These are phyloP conservation scores for Juncus inflexus DNA, from an alignment of 176 grass and related monocot species.

Conservation along the genomic window DNA sequence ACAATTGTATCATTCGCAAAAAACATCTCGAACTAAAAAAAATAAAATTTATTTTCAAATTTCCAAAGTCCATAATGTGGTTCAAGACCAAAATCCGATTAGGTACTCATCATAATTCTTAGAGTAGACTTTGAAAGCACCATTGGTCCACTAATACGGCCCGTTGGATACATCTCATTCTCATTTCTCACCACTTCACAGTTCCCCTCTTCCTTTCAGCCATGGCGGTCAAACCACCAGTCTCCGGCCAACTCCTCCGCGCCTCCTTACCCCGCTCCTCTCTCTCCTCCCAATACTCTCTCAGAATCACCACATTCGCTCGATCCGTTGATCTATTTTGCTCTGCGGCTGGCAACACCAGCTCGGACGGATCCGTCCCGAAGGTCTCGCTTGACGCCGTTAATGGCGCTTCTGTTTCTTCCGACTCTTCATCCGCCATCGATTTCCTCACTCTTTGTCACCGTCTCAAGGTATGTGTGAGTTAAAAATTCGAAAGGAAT, in stretches of 20 bases:
- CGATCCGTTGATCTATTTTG: conserved; percentile 20
- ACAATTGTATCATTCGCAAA: too few relatives aligned
- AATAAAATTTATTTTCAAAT: too few relatives aligned
- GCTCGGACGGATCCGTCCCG: conserved; percentile 29
- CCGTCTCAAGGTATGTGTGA: conserved; percentile 77
- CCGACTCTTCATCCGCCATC: conserved; percentile 59
- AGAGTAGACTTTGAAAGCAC: too few relatives aligned
- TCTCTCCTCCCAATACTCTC: conserved; percentile 5
- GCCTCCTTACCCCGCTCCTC: conserved; percentile 25
- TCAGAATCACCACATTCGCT: conserved; percentile 12
- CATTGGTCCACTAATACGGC: too few relatives aligned
- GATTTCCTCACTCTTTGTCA: conserved; percentile 93
- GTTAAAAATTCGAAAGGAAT: not conserved
- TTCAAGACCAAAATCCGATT: too few relatives aligned
- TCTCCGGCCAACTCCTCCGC: conserved; percentile 34
- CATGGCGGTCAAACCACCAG: conserved; percentile 52
- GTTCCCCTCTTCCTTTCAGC: not conserved
- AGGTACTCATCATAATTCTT: too few relatives aligned
- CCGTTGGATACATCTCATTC: conserved; percentile 5
- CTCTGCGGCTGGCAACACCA: conserved; percentile 24
- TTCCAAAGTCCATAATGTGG: too few relatives aligned
- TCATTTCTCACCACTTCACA: too few relatives aligned
- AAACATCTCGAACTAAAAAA: too few relatives aligned
- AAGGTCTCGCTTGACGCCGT: conserved; percentile 27
- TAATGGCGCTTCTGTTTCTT: conserved; percentile 35